Percentiles rank a stretch among this genome's conserved stretches.
phyloP scores from a whole-genome alignment of 768 basidiomycete species.

The Boletellus ananas region DNA sequence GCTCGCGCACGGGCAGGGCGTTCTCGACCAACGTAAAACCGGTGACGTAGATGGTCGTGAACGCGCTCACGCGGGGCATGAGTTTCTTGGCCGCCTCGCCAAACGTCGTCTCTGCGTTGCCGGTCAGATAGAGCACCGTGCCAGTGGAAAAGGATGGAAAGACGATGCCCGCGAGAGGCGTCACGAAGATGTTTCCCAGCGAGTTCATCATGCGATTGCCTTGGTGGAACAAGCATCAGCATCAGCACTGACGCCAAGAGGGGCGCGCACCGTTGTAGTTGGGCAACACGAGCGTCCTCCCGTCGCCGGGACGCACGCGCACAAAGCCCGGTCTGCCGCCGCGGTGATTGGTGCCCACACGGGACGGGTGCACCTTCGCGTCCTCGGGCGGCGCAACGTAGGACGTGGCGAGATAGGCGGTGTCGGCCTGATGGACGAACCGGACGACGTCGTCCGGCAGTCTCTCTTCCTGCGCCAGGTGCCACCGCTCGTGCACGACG shows the following conservation, averaged over 20 bases:
- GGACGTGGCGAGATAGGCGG: background rate
- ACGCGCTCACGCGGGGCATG: background rate
- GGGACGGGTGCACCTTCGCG: background rate
- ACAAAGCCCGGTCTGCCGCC: constrained; percentile 59
- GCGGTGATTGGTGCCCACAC: background rate
- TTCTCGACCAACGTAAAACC: background rate
- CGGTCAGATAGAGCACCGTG: constrained; percentile 17
- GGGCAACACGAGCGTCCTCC: constrained; percentile 52
- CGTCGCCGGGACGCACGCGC: constrained; percentile 53
- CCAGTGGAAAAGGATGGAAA: constrained; percentile 53
- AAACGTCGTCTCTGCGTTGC: background rate
- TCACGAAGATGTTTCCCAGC: constrained; percentile 57
- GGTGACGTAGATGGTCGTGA: background rate
- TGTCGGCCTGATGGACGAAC: background rate
- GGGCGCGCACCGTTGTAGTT: constrained; percentile 50
- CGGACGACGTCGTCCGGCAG: background rate
- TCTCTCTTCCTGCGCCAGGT: background rate
- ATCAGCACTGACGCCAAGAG: too few relatives aligned
- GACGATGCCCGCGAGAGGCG: constrained; percentile 54
- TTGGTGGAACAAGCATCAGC: constrained; percentile 15
- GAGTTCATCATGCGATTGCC: constrained; percentile 64
- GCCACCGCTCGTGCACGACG: background rate
- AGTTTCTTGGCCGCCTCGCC: background rate
- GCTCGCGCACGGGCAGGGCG: background rate
- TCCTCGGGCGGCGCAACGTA: background rate